Evolutionary conservation across 2,329 filamentous ascomycete species (phyloP), one percentile per base, ranked within the genome.

Genomic region (Byssochlamys sp.): DNA sequence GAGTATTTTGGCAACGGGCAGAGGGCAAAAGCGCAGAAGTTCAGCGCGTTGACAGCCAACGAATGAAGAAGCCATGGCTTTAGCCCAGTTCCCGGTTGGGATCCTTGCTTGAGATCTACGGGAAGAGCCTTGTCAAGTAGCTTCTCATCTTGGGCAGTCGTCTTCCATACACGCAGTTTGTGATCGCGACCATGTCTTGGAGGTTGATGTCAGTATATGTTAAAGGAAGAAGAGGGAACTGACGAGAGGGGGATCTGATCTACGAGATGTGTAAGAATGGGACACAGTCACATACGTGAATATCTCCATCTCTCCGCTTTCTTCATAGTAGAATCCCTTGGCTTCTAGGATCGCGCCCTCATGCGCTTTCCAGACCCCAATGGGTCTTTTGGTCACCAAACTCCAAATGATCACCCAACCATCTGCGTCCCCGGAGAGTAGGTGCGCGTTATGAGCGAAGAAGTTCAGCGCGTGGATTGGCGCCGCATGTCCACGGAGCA

Each of bases 331-430:
- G 86, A 91, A 95, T 35, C 80, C 84, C 52, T 80, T 80, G 48
- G 94, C 78, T 3, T 86, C 89, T 14, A 97, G 78, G 28, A 97
- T 85, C 24, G 89, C 83, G 33, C 83, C 87, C 51, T 84, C 78
- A 71, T 99, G 94, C 1, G 90, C 89, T 66, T 83, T 86, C 94
- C 94, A 99, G 2, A 94, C 89, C 1, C 87, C 89, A 7, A 84
- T 80, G 0, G 92, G 84, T 33, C 94, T 82, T 78, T 95, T 91
- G 55, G 86, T 89, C 27, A 86, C 81, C 45, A 95, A 77, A 69
- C 89, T 87, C 94, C 94, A 99, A 25, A 91, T 76, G 5, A 95
- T 82, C 33, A 96, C 79, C 80, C 88, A 96, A 59, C 94, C 94
- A 49, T 96, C 89, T 7, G 90, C 89, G 73, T 99, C 94, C 35